A percentile compares a stretch with the other conserved stretches of the same genome.
Conservation (phyloP, 225 moss, liverwort and hornwort species). For the Polytrichum formosum region DNA sequence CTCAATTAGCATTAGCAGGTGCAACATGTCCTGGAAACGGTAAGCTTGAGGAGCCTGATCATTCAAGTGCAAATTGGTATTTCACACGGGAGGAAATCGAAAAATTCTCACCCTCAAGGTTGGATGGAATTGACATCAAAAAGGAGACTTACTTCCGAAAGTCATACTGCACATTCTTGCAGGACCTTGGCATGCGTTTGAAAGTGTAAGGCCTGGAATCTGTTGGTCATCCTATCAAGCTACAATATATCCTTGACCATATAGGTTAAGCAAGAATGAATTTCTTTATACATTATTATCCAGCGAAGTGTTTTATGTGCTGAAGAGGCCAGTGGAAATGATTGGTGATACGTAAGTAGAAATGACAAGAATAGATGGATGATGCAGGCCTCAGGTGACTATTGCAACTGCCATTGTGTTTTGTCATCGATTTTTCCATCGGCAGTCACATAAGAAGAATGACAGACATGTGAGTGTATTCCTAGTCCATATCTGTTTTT, state of each 20-base stretch:
- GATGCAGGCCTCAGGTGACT: slow-evolving; percentile 86
- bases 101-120: slow-evolving; percentile 50
- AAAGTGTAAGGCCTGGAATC: slow-evolving; percentile 49
- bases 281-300: background rate
- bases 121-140: slow-evolving; percentile 64
- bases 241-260: too few species aligned
- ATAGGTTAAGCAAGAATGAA: too few species aligned
- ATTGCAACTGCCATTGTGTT: slow-evolving; percentile 97
- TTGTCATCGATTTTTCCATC: slow-evolving; percentile 94
- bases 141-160: slow-evolving; percentile 66
- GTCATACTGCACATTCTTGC: slow-evolving; percentile 65
- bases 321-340: background rate
- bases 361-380: slow-evolving; percentile 1
- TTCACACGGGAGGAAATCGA: slow-evolving; percentile 59
- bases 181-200: slow-evolving; percentile 62
- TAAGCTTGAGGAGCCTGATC: slow-evolving; percentile 62
- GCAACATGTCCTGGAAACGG: slow-evolving; percentile 40
- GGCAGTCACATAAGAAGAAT: slow-evolving; percentile 91
- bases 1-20: slow-evolving; percentile 56
- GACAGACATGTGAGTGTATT: slow-evolving; percentile 80
- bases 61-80: slow-evolving; percentile 68
- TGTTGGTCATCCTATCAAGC: background rate
- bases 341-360: background rate
- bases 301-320: background rate
- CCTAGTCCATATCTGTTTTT: slow-evolving; percentile 14